phyloP scores from a whole-genome alignment of 352 stramenopile species.

The Aphanomyces invadans region DNA sequence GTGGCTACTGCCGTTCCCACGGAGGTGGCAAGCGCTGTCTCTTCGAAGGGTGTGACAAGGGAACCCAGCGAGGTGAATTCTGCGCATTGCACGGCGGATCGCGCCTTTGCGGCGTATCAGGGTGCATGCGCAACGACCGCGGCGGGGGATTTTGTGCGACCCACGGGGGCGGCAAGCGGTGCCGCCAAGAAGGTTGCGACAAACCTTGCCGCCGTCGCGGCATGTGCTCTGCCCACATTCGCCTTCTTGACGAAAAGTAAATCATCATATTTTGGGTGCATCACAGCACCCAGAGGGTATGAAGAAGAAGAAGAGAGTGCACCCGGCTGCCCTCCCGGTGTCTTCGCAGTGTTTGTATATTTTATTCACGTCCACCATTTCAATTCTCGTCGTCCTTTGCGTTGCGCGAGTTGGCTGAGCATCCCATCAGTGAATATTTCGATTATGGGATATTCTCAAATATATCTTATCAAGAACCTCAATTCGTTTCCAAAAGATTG shows the following conservation, averaged over 20 bases:
- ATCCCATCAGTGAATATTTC: too few species aligned
- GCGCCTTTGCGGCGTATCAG: constrained; percentile 66
- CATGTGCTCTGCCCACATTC: constrained; percentile 72
- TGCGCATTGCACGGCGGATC: constrained; percentile 80
- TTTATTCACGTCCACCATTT: too few species aligned
- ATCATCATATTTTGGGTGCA: too few species aligned
- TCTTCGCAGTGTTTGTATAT: too few species aligned
- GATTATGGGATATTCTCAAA: too few species aligned
- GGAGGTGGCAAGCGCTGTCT: constrained; percentile 82
- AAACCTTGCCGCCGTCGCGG: constrained; percentile 77
- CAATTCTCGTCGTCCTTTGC: too few species aligned
- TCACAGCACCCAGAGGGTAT: too few species aligned
- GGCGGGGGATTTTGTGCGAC: constrained; percentile 65
- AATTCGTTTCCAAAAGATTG: too few species aligned
- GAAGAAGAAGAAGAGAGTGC: too few species aligned
- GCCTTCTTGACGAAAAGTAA: constrained; percentile 9
- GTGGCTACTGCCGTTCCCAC: constrained; percentile 77
- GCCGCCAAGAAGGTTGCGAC: constrained; percentile 48
- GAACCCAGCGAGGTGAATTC: constrained; percentile 79
- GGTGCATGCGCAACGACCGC: constrained; percentile 81
- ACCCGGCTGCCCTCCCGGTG: too few species aligned
- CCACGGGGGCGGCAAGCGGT: constrained; percentile 81
- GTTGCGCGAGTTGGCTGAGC: too few species aligned
- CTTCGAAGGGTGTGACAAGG: constrained; percentile 77
- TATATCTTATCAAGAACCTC: too few species aligned